phyloP scores from a whole-genome alignment of 106 monocot genomes.

The Amphibolis antarctica region DNA sequence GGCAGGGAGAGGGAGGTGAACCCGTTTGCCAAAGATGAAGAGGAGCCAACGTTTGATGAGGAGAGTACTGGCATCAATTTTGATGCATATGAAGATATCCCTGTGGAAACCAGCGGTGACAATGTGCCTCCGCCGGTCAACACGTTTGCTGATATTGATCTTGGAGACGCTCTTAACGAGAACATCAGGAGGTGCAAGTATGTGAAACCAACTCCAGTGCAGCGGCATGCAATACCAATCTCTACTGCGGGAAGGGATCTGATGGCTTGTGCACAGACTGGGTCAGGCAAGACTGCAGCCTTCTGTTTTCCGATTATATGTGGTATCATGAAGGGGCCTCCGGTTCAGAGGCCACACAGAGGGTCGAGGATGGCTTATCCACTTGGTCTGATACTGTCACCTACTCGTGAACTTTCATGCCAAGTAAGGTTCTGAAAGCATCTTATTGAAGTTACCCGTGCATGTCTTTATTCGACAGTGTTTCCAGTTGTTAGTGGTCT shows the following conservation, averaged over 20 bases:
- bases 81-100: constrained; percentile 93
- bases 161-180: constrained; percentile 65
- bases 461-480: background rate
- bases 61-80: constrained; percentile 80
- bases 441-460: background rate
- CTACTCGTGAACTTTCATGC: constrained; percentile 70
- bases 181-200: constrained; percentile 91
- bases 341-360: constrained; percentile 22
- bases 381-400: constrained; percentile 72
- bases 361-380: constrained; percentile 48
- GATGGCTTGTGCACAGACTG: constrained; percentile 98
- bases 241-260: constrained; percentile 73
- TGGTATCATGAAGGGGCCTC: constrained; percentile 55
- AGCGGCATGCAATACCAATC: constrained; percentile 89
- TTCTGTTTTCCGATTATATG: constrained; percentile 97
- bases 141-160: constrained; percentile 88
- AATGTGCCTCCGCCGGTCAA: constrained; percentile 72
- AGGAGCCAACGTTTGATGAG: constrained; percentile 23
- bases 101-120: constrained; percentile 74
- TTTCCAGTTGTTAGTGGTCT: background rate
- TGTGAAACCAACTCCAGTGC: constrained; percentile 85
- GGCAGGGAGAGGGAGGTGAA: constrained; percentile 36
- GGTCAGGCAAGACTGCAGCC: constrained; percentile 93
- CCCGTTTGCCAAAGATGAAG: constrained; percentile 42
- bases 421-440: constrained; percentile 35